These are phyloP conservation scores for Coemansia sp. DNA, from an alignment of 192 early-diverging fungal genomes.

Conservation along the genomic window DNA sequence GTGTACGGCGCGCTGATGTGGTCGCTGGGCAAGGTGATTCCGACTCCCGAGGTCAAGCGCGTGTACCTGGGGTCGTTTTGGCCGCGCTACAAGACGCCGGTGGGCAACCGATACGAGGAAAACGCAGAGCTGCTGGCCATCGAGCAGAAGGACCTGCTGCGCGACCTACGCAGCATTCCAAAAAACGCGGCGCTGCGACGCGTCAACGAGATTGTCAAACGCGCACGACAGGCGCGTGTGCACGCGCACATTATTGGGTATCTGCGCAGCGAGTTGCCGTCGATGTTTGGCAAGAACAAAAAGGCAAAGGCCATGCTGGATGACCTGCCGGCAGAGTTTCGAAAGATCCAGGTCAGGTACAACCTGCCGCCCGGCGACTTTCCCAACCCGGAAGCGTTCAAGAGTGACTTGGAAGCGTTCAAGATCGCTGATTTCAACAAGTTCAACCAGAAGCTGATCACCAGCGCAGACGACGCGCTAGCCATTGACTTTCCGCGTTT, in stretches of 20 bases:
- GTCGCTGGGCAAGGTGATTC: conserved; percentile 84
- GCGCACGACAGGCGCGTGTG: conserved; percentile 74
- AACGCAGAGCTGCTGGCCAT: conserved; percentile 65
- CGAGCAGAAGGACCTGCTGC: conserved; percentile 76
- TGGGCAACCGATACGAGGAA: conserved; percentile 69
- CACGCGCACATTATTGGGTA: conserved; percentile 85
- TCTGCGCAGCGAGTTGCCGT: conserved; percentile 78
- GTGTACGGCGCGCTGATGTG: conserved; percentile 95
- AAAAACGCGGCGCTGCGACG: conserved; percentile 80
- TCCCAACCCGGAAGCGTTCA: conserved; percentile 73
- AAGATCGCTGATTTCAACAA: conserved; percentile 83
- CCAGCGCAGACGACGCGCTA: conserved; percentile 72
- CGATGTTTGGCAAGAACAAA: conserved; percentile 76
- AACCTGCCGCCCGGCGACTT: conserved; percentile 81
- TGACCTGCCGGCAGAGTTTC: conserved; percentile 73
- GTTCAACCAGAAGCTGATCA: conserved; percentile 68
- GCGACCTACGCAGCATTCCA: conserved; percentile 71
- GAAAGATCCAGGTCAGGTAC: conserved; percentile 69
- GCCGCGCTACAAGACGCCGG: conserved; percentile 62
- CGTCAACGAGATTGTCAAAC: conserved; percentile 89
- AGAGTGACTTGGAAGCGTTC: conserved; percentile 65
- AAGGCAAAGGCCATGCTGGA: conserved; percentile 72
- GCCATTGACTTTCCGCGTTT: conserved; percentile 70
- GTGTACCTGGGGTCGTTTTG: conserved; percentile 86
- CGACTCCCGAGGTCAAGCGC: conserved; percentile 84